Conservation (phyloP, 1,284 basidiomycete genomes). For the Amylostereum areolatum region DNA sequence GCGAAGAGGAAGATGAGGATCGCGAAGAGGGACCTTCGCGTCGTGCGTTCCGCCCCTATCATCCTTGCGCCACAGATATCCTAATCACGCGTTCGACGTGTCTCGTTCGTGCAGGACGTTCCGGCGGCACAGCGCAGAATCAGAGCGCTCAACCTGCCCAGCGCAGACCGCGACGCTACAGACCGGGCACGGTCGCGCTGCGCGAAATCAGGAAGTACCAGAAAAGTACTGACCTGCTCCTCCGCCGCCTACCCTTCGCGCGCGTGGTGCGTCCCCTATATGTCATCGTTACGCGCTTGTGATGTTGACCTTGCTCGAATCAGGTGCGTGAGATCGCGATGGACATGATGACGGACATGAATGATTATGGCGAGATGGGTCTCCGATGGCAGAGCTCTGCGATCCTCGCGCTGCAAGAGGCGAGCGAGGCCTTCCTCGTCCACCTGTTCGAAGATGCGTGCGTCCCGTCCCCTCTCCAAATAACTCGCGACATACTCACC, state of each 20-base stretch:
- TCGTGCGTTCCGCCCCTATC: neutral
- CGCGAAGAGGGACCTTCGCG: conserved; percentile 8
- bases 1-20: neutral
- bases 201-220: conserved; percentile 93
- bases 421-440: conserved; percentile 89
- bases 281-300: neutral
- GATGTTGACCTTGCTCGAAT: conserved; percentile 6
- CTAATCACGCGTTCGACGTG: neutral
- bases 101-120: neutral
- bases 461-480: conserved; percentile 30
- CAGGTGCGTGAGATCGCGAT: conserved; percentile 90
- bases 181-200: conserved; percentile 85
- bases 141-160: neutral
- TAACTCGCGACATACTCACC: conserved; percentile 3
- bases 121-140: neutral
- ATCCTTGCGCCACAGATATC: too few relatives aligned
- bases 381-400: conserved; percentile 92
- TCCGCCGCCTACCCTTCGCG: conserved; percentile 87
- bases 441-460: conserved; percentile 96
- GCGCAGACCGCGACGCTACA: conserved; percentile 55
- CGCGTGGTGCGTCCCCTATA: conserved; percentile 63
- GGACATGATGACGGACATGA: conserved; percentile 78
- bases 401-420: conserved; percentile 87
- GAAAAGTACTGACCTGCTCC: conserved; percentile 83
- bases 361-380: conserved; percentile 49